A percentile compares a stretch with the other conserved stretches of the same genome.
Evolutionary conservation across 768 basidiomycete species (phyloP).

Genomic region (Dacryopinax spathularia): DNA sequence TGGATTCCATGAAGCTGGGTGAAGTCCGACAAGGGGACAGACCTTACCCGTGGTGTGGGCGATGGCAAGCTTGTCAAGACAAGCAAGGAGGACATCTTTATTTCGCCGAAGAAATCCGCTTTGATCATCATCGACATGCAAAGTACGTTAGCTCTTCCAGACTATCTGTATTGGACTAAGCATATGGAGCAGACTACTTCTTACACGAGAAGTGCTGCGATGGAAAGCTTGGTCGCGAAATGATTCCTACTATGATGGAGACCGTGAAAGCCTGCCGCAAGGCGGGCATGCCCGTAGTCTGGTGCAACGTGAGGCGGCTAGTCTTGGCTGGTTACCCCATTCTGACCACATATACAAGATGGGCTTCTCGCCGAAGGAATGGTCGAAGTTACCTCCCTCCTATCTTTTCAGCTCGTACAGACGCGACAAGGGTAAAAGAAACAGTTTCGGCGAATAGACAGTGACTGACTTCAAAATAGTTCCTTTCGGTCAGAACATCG

Average conservation of each 20-base stretch:
- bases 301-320: constrained; percentile 36
- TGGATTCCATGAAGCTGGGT: neutral
- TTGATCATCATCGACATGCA: constrained; percentile 3
- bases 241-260: constrained; percentile 41
- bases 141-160: constrained; percentile 35
- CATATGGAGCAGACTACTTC: constrained; percentile 35
- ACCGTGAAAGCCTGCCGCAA: constrained; percentile 37
- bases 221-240: constrained; percentile 42
- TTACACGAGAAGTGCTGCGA: constrained; percentile 44
- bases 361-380: constrained; percentile 37
- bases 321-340: neutral
- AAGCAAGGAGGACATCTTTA: constrained; percentile 24
- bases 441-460: constrained; percentile 35
- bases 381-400: constrained; percentile 43
- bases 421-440: neutral
- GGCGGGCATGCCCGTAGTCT: constrained; percentile 43
- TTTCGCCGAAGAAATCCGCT: constrained; percentile 21
- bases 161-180: neutral
- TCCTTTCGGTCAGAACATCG: constrained; percentile 31
- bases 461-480: constrained; percentile 36
- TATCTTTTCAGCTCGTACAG: neutral
- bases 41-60: neutral
- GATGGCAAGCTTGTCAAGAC: neutral
- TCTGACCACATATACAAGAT: neutral
- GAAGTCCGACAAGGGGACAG: neutral